Evolutionary conservation across 1,284 basidiomycete species (phyloP).

Genomic region (Trametes pubescens): DNA sequence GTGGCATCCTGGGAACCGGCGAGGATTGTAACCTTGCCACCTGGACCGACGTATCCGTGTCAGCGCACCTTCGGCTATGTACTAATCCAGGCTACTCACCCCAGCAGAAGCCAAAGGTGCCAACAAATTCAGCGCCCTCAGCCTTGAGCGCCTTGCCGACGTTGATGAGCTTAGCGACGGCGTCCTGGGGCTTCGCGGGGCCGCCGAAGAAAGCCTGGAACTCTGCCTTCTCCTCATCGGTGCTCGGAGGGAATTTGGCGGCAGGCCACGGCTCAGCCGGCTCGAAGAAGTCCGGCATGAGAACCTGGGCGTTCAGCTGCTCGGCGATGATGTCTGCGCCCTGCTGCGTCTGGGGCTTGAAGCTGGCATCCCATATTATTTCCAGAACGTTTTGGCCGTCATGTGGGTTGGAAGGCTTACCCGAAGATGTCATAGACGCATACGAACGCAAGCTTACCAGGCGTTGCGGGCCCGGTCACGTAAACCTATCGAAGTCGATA

Average conservation of each 20-base stretch:
- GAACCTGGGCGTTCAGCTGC: conserved; percentile 57
- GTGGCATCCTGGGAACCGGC: conserved; percentile 45
- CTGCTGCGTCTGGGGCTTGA: conserved; percentile 66
- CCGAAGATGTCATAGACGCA: conserved; percentile 75
- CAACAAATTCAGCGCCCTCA: conserved; percentile 57
- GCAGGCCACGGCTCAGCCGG: conserved; percentile 58
- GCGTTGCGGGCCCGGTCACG: conserved; percentile 55
- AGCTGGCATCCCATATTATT: conserved; percentile 42
- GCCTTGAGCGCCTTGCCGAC: conserved; percentile 56
- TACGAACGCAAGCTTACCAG: conserved; percentile 58
- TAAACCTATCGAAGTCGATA: conserved; percentile 49
- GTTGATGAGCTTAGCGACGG: conserved; percentile 54
- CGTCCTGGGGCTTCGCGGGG: conserved; percentile 53
- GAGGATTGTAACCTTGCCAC: conserved; percentile 63
- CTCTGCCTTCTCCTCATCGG: conserved; percentile 55
- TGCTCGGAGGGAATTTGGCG: conserved; percentile 61
- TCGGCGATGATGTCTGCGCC: conserved; percentile 69
- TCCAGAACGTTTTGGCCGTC: conserved; percentile 13
- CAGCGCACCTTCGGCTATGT: conserved; percentile 9
- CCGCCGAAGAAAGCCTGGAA: conserved; percentile 64
- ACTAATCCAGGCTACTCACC: conserved; percentile 41
- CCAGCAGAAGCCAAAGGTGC: conserved; percentile 68
- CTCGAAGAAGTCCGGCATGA: conserved; percentile 75
- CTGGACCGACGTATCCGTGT: conserved; percentile 35
- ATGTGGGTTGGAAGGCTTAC: conserved; percentile 41